These are phyloP conservation scores for Vaccinium macrocarpon DNA, from an alignment of 148 eudicot species.

Conservation along the genomic window DNA sequence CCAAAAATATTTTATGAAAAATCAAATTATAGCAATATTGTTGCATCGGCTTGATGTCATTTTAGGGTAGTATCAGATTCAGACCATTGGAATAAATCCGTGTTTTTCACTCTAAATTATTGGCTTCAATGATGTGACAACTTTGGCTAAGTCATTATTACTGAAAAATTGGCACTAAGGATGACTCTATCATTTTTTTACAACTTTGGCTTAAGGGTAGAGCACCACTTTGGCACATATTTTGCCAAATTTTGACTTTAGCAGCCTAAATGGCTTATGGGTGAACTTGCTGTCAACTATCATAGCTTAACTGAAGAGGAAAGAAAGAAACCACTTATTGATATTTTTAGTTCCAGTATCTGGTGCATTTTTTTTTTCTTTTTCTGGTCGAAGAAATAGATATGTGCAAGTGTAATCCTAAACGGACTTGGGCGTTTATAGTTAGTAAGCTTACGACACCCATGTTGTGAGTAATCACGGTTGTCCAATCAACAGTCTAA, in stretches of 20 bases:
- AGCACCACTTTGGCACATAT: neutral
- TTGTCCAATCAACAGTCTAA: too few species aligned
- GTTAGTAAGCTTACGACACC: too few species aligned
- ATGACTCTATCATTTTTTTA: neutral
- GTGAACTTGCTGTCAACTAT: neutral
- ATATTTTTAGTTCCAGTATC: neutral
- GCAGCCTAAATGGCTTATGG: neutral
- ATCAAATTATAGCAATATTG: neutral
- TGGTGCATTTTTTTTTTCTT: neutral
- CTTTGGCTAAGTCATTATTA: neutral
- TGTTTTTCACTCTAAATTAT: neutral
- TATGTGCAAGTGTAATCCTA: too few species aligned
- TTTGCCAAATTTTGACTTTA: neutral
- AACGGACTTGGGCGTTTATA: too few species aligned
- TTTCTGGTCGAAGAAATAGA: neutral
- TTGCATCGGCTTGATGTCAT: neutral
- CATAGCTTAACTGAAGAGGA: neutral
- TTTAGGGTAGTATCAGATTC: neutral
- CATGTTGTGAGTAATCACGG: too few species aligned
- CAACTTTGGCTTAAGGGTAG: neutral
- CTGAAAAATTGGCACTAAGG: neutral
- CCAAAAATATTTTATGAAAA: neutral
- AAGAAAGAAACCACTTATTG: too few species aligned
- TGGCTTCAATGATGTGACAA: neutral
- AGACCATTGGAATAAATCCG: neutral